Evolutionary conservation across 208 protist species (phyloP).

Genomic region (Endotrypanum monterogeii): DNA sequence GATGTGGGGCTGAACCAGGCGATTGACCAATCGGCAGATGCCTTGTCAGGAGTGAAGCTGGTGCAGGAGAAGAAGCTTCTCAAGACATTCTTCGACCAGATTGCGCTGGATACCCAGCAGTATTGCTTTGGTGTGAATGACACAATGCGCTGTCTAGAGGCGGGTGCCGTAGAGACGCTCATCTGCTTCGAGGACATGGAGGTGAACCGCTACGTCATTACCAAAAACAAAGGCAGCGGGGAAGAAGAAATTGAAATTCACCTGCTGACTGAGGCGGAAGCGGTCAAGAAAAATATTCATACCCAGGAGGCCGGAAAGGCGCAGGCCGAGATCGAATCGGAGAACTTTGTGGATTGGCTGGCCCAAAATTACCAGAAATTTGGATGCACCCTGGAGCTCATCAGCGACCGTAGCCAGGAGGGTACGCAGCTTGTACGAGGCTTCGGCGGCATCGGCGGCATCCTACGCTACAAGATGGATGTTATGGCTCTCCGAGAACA

Average conservation of each 20-base stretch:
- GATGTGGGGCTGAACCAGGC: conserved; percentile 99
- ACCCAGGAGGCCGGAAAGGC: conserved; percentile 81
- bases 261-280: conserved; percentile 77
- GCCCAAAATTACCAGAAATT: conserved; percentile 98
- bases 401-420: conserved; percentile 96
- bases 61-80: conserved; percentile 99
- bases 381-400: conserved; percentile 95
- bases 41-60: conserved; percentile 98
- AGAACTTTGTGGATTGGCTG: conserved; percentile 98
- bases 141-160: conserved; percentile 97
- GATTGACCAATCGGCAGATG: conserved; percentile 98
- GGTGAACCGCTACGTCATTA: conserved; percentile 89
- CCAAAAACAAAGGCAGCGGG: conserved; percentile 80
- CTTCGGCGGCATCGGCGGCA: conserved; percentile 97
- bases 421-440: conserved; percentile 98
- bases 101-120: conserved; percentile 98
- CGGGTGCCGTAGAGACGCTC: conserved; percentile 97
- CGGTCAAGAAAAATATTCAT: conserved; percentile 79
- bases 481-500: conserved; percentile 87
- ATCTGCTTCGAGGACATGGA: conserved; percentile 99
- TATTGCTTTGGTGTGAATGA: conserved; percentile 99
- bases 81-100: conserved; percentile 98
- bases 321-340: conserved; percentile 89
- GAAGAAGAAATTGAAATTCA: conserved; percentile 66
- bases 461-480: conserved; percentile 93